phyloP scores from a whole-genome alignment of 106 monocot species.

The Acorus gramineus region DNA sequence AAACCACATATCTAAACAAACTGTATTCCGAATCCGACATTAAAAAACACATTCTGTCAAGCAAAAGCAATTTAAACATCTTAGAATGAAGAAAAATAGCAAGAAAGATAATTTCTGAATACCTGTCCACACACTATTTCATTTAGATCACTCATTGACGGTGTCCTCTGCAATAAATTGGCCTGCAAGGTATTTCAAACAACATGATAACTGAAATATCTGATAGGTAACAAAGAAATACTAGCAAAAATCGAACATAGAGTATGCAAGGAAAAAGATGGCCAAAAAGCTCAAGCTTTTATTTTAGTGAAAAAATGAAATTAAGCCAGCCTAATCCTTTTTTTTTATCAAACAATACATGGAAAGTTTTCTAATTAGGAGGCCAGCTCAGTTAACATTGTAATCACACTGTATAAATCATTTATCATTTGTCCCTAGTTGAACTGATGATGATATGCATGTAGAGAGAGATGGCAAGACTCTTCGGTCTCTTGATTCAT shows the following conservation, averaged over 20 bases:
- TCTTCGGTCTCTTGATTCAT: too few relatives aligned
- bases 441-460: too few relatives aligned
- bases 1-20: too few relatives aligned
- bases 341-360: too few relatives aligned
- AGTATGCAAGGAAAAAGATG: not conserved
- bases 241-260: not conserved
- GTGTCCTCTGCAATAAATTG: conserved; percentile 71
- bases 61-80: not conserved
- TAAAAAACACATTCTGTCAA: too few relatives aligned
- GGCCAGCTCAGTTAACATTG: too few relatives aligned
- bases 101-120: not conserved
- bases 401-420: too few relatives aligned
- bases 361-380: too few relatives aligned
- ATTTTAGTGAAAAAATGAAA: not conserved
- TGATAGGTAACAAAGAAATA: not conserved
- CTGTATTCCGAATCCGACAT: too few relatives aligned
- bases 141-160: conserved; percentile 97
- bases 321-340: not conserved
- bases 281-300: conserved; percentile 1
- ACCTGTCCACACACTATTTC: conserved; percentile 95
- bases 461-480: too few relatives aligned
- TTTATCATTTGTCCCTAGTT: too few relatives aligned
- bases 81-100: not conserved
- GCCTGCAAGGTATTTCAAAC: conserved; percentile 43
- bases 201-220: not conserved